Conservation (phyloP, 2,329 filamentous ascomycete genomes). For the Helminthosporium solani region DNA sequence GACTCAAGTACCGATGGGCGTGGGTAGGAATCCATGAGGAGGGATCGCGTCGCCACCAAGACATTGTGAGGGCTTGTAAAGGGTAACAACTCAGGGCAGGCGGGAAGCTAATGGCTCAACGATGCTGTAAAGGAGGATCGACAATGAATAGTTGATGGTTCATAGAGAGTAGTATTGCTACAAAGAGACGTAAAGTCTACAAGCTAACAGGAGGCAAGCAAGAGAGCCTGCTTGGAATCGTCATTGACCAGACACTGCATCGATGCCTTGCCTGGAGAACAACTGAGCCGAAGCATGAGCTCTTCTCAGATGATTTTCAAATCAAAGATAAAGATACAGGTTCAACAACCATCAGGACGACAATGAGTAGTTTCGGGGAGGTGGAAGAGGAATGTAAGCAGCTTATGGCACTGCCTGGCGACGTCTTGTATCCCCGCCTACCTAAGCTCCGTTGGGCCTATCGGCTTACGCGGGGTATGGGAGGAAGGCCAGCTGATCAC, state of each 20-base stretch:
- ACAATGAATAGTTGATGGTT: no score
- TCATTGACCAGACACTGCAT: neutral
- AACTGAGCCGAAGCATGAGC: neutral
- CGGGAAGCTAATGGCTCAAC: no score
- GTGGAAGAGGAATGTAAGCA: constrained; percentile 1
- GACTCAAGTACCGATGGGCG: constrained; percentile 25
- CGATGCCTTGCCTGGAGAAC: neutral
- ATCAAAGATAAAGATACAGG: neutral
- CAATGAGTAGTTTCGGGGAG: neutral
- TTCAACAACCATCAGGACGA: neutral
- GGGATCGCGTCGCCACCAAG: constrained; percentile 35
- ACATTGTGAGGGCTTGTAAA: constrained; percentile 12
- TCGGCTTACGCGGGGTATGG: constrained; percentile 15
- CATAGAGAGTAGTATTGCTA: no score
- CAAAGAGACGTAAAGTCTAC: no score
- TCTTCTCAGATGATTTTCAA: neutral
- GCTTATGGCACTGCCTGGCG: neutral
- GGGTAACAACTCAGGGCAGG: neutral
- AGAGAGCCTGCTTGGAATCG: neutral
- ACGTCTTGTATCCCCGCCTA: constrained; percentile 11
- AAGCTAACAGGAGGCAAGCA: neutral
- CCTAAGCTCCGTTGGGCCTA: constrained; percentile 10
- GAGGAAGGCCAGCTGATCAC: constrained; percentile 1
- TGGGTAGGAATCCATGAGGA: constrained; percentile 22
- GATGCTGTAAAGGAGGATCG: no score